Evolutionary conservation across 768 basidiomycete species (phyloP).

Genomic region (Austroboletus festivus): DNA sequence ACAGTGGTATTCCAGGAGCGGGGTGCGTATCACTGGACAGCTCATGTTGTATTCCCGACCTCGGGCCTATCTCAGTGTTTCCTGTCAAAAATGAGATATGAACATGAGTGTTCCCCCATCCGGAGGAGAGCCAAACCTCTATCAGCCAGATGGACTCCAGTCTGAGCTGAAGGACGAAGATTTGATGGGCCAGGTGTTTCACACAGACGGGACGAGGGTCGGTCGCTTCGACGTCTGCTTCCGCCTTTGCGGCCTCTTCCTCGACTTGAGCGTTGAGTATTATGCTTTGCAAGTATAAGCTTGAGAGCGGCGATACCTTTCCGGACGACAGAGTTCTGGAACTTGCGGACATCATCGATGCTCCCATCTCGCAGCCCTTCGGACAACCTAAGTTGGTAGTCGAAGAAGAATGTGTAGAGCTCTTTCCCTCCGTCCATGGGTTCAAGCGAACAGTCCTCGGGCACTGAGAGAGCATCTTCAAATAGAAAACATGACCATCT

Average conservation of each 20-base stretch:
- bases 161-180: background rate
- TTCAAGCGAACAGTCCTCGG: slow-evolving; percentile 1
- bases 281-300: too few relatives aligned
- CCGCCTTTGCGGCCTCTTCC: background rate
- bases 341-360: background rate
- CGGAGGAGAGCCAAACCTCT: slow-evolving; percentile 8
- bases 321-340: background rate
- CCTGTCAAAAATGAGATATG: slow-evolving; percentile 2
- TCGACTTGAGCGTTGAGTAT: background rate
- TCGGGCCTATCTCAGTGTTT: background rate
- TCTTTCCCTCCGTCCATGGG: slow-evolving; percentile 5
- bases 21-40: background rate
- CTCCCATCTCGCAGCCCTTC: background rate
- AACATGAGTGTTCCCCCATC: background rate
- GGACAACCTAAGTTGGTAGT: slow-evolving; percentile 14
- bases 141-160: background rate
- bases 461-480: background rate
- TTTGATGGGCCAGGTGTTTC: background rate
- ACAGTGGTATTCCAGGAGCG: background rate
- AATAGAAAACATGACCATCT: slow-evolving; percentile 18
- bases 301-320: slow-evolving; percentile 11
- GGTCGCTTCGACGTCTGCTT: background rate
- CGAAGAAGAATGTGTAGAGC: slow-evolving; percentile 22
- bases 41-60: background rate
- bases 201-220: background rate